A percentile compares a stretch with the other conserved stretches of the same genome.
Evolutionary conservation across 345 rosid species (phyloP).

Genomic region (Hibiscus tridactylites): DNA sequence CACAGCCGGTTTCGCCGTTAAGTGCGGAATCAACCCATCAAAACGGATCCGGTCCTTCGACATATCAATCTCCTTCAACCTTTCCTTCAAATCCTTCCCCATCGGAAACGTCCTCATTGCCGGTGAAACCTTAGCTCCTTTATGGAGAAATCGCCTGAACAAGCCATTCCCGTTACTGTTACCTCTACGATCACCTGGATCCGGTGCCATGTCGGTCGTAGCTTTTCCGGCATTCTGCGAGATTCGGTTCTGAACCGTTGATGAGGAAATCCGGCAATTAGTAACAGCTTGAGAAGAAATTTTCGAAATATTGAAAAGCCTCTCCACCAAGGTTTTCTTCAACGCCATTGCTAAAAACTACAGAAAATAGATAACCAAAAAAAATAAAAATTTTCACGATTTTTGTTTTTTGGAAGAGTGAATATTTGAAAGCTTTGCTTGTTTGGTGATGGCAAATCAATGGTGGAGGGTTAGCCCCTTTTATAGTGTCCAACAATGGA

Average conservation of each 20-base stretch:
- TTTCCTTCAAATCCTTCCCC: slow-evolving; percentile 49
- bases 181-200: slow-evolving; percentile 44
- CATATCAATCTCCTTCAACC: slow-evolving; percentile 38
- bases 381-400: background rate
- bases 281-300: slow-evolving; percentile 31
- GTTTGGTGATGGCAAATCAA: background rate
- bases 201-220: slow-evolving; percentile 34
- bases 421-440: background rate
- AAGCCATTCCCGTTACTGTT: slow-evolving; percentile 16
- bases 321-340: slow-evolving; percentile 54
- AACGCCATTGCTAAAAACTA: slow-evolving; percentile 39
- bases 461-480: background rate
- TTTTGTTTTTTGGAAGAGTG: background rate
- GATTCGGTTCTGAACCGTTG: slow-evolving; percentile 27
- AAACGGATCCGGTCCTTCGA: slow-evolving; percentile 48
- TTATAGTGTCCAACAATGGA: slow-evolving; percentile 27
- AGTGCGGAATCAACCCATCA: slow-evolving; percentile 44
- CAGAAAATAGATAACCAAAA: background rate
- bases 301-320: slow-evolving; percentile 54
- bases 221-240: slow-evolving; percentile 23
- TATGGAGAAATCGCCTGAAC: slow-evolving; percentile 62
- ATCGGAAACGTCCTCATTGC: slow-evolving; percentile 23
- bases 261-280: slow-evolving; percentile 32
- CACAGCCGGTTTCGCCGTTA: slow-evolving; percentile 8
- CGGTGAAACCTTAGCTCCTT: slow-evolving; percentile 35